Percentiles rank a stretch among this genome's conserved stretches.
phyloP scores from a whole-genome alignment of 495 filamentous ascomycete genomes.

The Tuber indicum region DNA sequence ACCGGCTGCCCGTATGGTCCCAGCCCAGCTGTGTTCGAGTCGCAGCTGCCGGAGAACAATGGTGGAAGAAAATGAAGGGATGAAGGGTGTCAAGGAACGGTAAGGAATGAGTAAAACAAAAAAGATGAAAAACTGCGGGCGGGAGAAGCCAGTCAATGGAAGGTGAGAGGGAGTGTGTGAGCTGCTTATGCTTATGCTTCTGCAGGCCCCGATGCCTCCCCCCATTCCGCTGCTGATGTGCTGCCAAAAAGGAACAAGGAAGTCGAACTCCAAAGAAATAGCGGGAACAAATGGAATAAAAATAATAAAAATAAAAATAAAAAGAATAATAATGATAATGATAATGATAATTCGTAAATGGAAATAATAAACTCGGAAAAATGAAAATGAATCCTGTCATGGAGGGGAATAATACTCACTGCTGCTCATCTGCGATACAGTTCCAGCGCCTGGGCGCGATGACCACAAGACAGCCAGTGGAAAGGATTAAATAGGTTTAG shows the following conservation, averaged over 20 bases:
- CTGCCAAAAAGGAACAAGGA: neutral
- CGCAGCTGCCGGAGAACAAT: slow-evolving; percentile 2
- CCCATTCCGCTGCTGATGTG: slow-evolving; percentile 5
- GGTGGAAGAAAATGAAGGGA: neutral
- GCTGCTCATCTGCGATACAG: slow-evolving; percentile 41
- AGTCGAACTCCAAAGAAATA: neutral
- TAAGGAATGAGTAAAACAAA: slow-evolving; percentile 22
- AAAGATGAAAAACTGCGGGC: slow-evolving; percentile 21
- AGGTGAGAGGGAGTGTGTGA: slow-evolving; percentile 6
- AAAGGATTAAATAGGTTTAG: slow-evolving; percentile 39
- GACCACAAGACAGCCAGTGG: slow-evolving; percentile 43
- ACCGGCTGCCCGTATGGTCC: neutral
- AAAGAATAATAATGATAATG: neutral
- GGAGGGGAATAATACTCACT: slow-evolving; percentile 40
- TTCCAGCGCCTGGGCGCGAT: slow-evolving; percentile 42
- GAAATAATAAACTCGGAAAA: neutral
- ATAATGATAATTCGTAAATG: neutral
- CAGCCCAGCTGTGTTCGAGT: neutral
- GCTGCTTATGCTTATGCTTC: neutral
- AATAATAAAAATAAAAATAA: neutral
- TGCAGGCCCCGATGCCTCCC: slow-evolving; percentile 16
- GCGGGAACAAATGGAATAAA: neutral
- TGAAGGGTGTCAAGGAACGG: neutral
- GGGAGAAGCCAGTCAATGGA: slow-evolving; percentile 19
- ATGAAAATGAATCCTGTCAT: neutral